Evolutionary conservation across 352 stramenopile species (phyloP).

Genomic region (Peronospora belbahrii): DNA sequence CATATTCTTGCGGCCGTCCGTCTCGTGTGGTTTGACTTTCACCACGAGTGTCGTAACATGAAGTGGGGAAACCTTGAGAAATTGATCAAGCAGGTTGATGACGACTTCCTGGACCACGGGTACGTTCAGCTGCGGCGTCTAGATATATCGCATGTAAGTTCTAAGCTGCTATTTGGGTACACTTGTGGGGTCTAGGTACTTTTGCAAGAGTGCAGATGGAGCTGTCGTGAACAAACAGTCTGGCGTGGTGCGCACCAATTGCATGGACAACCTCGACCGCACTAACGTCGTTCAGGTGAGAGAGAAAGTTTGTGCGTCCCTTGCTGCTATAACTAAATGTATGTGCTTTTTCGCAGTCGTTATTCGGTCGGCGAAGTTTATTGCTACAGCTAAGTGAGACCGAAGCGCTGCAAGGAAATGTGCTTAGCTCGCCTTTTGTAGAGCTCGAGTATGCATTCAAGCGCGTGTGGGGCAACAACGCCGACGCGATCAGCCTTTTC

Average conservation of each 20-base stretch:
- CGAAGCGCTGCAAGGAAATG: constrained; percentile 53
- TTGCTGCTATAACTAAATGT: not conserved
- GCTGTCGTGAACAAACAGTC: constrained; percentile 66
- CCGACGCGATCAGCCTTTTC: constrained; percentile 89
- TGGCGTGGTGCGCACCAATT: constrained; percentile 94
- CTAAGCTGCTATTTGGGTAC: no score
- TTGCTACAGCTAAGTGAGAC: constrained; percentile 79
- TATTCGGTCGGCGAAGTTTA: constrained; percentile 87
- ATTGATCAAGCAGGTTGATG: constrained; percentile 83
- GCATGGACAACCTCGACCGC: constrained; percentile 97
- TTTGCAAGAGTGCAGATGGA: constrained; percentile 44
- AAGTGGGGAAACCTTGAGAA: constrained; percentile 89
- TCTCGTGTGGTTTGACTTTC: constrained; percentile 96
- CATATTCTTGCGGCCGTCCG: constrained; percentile 56
- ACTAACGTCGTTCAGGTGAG: constrained; percentile 72
- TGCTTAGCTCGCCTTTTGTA: constrained; percentile 58
- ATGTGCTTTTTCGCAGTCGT: constrained; percentile 57
- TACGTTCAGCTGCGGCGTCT: constrained; percentile 12
- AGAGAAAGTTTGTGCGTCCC: not conserved
- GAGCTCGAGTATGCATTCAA: constrained; percentile 77
- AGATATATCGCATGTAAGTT: no score
- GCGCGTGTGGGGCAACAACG: constrained; percentile 93
- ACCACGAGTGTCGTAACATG: constrained; percentile 92
- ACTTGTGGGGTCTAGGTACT: constrained; percentile 45
- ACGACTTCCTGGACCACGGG: constrained; percentile 68